Evolutionary conservation across 1,284 basidiomycete genomes (phyloP), one percentile per base, ranked within the genome.

Genomic region (Mycosarcoma mackinlayi): DNA sequence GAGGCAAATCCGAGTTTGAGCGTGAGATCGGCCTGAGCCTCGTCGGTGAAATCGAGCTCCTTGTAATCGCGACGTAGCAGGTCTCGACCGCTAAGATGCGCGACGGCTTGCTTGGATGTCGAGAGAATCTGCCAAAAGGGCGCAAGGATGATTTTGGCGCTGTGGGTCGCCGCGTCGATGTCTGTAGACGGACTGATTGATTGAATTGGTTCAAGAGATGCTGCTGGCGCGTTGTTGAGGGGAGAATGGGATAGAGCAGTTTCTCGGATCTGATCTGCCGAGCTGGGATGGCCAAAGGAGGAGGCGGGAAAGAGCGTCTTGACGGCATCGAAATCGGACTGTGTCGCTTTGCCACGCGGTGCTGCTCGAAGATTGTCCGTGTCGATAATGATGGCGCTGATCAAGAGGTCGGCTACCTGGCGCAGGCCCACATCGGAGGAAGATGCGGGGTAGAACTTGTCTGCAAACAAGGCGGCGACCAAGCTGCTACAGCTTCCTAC

Each of bases 11-110:
- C 76, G 9, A 77, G 55, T 23, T 64, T 64, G 35, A 68, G 70
- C 13, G 59, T 24, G 1, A 71, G 11, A 6, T 48, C 25, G 19
- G 30, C 30, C 14, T 2, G 2, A 31, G 30, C 8, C 8, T 31
- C 30, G 14, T 0, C 14, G 25, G 48, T 34, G 11, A 73, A 64
- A 24, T 58, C 53, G 21, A 62, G 33, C 35, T 76, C 89, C 83
- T 98, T 98, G 86, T 94, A 98, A 83, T 98, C 95, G 18, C 95
- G 86, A 18, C 91, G 86, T 4, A 98, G 86, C 25, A 97, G 87
- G 75, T 97, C 92, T 45, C 87, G 85, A 0, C 89, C 88, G 30
- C 84, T 85, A 24, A 98, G 86, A 63, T 88, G 87, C 0, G 87
- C 87, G 9, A 97, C 85, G 63, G 90, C 87, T 4, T 77, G 79